Conservation (phyloP, 1,139 yeast genomes). For the Suhomyces bokatorum region DNA sequence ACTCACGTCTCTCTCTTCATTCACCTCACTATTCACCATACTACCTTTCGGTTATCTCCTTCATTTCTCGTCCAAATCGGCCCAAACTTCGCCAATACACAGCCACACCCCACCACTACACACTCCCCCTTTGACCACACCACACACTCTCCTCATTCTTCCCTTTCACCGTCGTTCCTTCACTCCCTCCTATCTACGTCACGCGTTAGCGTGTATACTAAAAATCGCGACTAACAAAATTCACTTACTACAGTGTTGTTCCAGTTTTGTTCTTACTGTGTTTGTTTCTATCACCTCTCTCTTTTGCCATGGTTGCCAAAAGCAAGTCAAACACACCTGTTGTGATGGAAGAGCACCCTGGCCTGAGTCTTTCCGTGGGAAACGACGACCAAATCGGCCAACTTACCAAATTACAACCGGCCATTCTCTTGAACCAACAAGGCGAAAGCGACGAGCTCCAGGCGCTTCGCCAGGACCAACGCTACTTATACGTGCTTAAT, state of each 20-base stretch:
- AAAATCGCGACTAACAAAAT: neutral
- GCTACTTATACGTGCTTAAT: conserved; percentile 49
- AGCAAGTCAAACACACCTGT: conserved; percentile 18
- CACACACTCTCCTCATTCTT: neutral
- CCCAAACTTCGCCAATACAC: neutral
- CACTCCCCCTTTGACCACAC: neutral
- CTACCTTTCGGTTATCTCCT: neutral
- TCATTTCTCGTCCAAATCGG: neutral
- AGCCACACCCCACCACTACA: neutral
- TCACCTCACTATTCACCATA: neutral
- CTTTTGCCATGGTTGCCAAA: conserved; percentile 13
- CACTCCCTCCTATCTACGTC: neutral
- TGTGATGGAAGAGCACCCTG: conserved; percentile 23
- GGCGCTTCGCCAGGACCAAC: conserved; percentile 28
- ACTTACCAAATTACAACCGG: conserved; percentile 32
- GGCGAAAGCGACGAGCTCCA: conserved; percentile 16
- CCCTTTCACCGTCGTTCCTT: neutral
- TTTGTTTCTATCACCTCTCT: neutral
- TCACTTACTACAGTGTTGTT: too few relatives aligned
- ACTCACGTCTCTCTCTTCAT: too few relatives aligned
- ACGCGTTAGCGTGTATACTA: neutral
- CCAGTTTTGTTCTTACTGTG: too few relatives aligned
- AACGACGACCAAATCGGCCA: conserved; percentile 27
- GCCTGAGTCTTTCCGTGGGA: conserved; percentile 25
- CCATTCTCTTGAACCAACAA: conserved; percentile 27